Evolutionary conservation across 306 rosid genomes (phyloP).

Genomic region (Echinosophora koreensis): DNA sequence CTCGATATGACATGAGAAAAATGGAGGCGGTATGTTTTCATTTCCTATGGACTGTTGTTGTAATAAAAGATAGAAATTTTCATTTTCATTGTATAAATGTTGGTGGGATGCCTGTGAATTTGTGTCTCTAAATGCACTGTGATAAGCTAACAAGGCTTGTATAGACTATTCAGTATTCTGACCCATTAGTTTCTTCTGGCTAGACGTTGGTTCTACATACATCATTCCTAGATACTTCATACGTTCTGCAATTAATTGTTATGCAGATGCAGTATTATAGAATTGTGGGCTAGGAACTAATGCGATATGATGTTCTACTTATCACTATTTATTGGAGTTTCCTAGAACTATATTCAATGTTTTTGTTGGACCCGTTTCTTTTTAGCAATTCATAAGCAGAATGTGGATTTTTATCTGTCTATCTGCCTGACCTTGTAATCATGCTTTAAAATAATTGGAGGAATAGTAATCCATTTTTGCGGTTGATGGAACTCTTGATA

Average conservation of each 20-base stretch:
- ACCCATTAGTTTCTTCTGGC: conserved; percentile 20
- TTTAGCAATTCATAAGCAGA: background rate
- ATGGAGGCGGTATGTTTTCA: conserved; percentile 73
- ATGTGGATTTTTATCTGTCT: conserved; percentile 2
- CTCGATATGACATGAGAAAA: conserved; percentile 79
- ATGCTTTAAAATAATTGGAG: background rate
- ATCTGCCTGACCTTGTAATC: conserved; percentile 22
- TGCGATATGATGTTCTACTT: background rate
- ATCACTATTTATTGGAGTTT: background rate
- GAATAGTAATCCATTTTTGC: conserved; percentile 17
- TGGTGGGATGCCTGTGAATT: conserved; percentile 19
- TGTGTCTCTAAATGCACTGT: conserved; percentile 18
- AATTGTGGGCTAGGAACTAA: background rate
- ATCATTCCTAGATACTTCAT: conserved; percentile 15
- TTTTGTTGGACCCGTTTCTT: conserved; percentile 9
- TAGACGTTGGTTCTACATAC: conserved; percentile 9
- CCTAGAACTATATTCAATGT: background rate
- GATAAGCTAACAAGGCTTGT: background rate
- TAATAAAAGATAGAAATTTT: conserved; percentile 19
- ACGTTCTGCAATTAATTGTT: conserved; percentile 21
- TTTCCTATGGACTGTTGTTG: conserved; percentile 2
- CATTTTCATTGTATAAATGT: background rate
- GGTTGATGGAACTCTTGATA: conserved; percentile 36
- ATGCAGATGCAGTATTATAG: conserved; percentile 1
- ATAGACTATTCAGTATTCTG: background rate